Conservation (phyloP, 2,329 filamentous ascomycete genomes). For the Aspergillus pseudoglaucus region DNA sequence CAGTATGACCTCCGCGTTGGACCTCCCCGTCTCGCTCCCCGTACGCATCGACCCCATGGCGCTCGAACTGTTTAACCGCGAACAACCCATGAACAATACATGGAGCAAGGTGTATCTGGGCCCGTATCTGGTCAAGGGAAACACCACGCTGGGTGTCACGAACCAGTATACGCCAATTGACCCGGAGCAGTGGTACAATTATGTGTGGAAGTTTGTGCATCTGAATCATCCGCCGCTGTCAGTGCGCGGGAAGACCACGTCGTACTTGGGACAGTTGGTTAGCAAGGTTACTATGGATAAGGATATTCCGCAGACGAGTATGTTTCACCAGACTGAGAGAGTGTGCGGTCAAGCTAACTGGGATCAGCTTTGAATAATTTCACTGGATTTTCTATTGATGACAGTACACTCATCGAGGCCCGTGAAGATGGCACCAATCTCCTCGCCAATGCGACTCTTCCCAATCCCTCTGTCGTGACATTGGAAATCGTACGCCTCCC, state of each 20-base stretch:
- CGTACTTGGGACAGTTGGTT: constrained; percentile 27
- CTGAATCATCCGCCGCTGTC: constrained; percentile 19
- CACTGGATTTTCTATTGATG: constrained; percentile 42
- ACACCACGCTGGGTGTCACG: constrained; percentile 25
- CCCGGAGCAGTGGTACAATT: constrained; percentile 21
- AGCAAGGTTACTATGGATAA: constrained; percentile 31
- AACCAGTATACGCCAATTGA: constrained; percentile 22
- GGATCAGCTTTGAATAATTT: constrained; percentile 48
- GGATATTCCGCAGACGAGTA: constrained; percentile 28
- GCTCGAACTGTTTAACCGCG: constrained; percentile 29
- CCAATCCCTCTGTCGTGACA: constrained; percentile 53
- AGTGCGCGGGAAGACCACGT: constrained; percentile 21
- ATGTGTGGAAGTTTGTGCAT: constrained; percentile 28
- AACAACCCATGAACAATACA: constrained; percentile 19
- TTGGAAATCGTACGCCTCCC: constrained; percentile 39
- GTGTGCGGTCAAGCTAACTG: background rate
- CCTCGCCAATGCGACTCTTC: constrained; percentile 47
- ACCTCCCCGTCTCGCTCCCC: constrained; percentile 29
- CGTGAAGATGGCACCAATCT: constrained; percentile 47
- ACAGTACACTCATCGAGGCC: constrained; percentile 37
- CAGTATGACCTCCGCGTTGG: constrained; percentile 29
- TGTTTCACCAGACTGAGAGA: constrained; percentile 1
- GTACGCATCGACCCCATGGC: constrained; percentile 32
- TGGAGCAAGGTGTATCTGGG: constrained; percentile 21
- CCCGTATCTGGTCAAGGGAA: constrained; percentile 24